Base-by-base conservation (phyloP, 2,329 filamentous ascomycete genomes). In the Beauveria sp. region DNA sequence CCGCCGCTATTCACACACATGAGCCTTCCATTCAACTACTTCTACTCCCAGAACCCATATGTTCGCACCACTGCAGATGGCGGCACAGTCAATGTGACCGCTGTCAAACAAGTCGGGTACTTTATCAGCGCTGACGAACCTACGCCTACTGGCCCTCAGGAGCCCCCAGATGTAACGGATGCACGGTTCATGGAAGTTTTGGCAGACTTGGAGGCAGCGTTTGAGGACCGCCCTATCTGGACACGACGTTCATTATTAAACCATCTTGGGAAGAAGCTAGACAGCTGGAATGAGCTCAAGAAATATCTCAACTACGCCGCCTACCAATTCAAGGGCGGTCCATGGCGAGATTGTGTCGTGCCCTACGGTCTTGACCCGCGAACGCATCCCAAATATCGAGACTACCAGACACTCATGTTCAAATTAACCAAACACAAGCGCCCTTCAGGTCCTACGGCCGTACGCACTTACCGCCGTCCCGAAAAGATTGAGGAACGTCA, bases 321-420 rank as follows among this genome's bases (percentile, higher is more conserved):
- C 9, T 99, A 96, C 75, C 91, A 93, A 74, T 97, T 98, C 80
- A 88, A 89, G 63, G 91, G 89, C 24, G 95, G 95, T 0, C 93
- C 95, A 0, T 99, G 91, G 89, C 85, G 91, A 65, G 93, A 98
- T 72, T 88, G 90, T 3, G 86, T 97, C 60, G 85, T 97, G 65
- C 86, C 83, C 52, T 95, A 93, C 72, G 93, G 93, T 10, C 75
- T 96, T 22, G 95, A 99, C 71, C 95, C 95, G 3, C 85, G 95
- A 42, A 83, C 77, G 16, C 88, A 93, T 64, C 86, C 90, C 0
- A 83, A 86, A 61, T 93, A 89, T 70, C 88, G 92, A 40, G 79
- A 86, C 60, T 98, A 96, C 73, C 95, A 99, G 74, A 96, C 91
- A 0, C 80, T 97, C 65, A 89, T 91, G 76, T 96, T 96, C 77